Percentiles rank a stretch among this genome's conserved stretches.
Conservation (phyloP, 176 grass and related monocot species). For the Juncus inflexus region DNA sequence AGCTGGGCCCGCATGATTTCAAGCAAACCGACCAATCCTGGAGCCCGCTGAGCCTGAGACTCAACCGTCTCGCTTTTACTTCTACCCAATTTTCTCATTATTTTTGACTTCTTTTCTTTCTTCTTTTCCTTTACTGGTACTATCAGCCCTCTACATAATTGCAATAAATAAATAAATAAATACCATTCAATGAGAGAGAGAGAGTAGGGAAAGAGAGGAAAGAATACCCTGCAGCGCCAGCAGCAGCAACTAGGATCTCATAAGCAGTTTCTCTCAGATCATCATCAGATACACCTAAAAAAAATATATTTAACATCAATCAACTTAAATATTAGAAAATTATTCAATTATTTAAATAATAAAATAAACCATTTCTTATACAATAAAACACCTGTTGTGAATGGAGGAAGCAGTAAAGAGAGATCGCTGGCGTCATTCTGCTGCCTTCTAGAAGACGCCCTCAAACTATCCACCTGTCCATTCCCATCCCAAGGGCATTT, state of each 20-base stretch:
- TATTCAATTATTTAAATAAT: neutral
- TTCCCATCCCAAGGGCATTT: too few species aligned
- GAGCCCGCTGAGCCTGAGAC: slow-evolving; percentile 50
- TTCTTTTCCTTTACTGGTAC: slow-evolving; percentile 95
- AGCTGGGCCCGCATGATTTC: slow-evolving; percentile 90
- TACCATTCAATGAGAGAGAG: slow-evolving; percentile 16
- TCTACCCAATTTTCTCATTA: slow-evolving; percentile 81
- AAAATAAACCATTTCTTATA: slow-evolving; percentile 1
- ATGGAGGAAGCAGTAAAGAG: slow-evolving; percentile 48
- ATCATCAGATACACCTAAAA: slow-evolving; percentile 85
- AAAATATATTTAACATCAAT: slow-evolving; percentile 16
- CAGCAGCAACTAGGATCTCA: slow-evolving; percentile 93
- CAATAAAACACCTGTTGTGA: slow-evolving; percentile 58
- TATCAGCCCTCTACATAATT: slow-evolving; percentile 68
- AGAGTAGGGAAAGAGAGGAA: slow-evolving; percentile 10
- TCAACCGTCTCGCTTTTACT: slow-evolving; percentile 74
- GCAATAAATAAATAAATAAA: slow-evolving; percentile 28
- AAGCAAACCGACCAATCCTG: slow-evolving; percentile 85
- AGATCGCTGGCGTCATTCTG: slow-evolving; percentile 60
- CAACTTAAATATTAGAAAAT: too few species aligned
- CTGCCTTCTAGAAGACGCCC: slow-evolving; percentile 57
- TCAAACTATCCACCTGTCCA: slow-evolving; percentile 41
- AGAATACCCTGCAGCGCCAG: slow-evolving; percentile 85
- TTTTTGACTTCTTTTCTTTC: slow-evolving; percentile 83
- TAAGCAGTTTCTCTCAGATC: slow-evolving; percentile 98